Evolutionary conservation across 2,329 filamentous ascomycete species (phyloP).

Genomic region (Pseudogymnoascus sp.): DNA sequence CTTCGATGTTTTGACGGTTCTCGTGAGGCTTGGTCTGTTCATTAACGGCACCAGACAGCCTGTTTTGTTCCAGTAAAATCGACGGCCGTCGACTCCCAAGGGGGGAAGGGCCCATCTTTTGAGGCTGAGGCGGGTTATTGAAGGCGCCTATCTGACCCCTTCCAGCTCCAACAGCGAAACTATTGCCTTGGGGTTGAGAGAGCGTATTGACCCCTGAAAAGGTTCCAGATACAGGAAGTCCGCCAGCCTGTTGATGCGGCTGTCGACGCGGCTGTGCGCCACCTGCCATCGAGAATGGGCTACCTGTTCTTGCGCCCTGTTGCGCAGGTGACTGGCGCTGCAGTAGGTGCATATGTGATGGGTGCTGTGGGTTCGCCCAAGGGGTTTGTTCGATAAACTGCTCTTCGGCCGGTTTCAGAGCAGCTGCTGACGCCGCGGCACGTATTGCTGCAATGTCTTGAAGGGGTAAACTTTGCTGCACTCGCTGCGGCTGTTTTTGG

Average conservation of each 20-base stretch:
- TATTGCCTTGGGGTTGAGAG: neutral
- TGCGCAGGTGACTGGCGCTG: slow-evolving; percentile 34
- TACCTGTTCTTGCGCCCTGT: slow-evolving; percentile 30
- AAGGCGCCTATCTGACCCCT: neutral
- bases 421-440: slow-evolving; percentile 24
- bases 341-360: slow-evolving; percentile 45
- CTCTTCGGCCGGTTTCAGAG: slow-evolving; percentile 60
- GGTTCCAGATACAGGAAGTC: slow-evolving; percentile 25
- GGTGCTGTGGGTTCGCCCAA: slow-evolving; percentile 85
- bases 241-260: slow-evolving; percentile 29
- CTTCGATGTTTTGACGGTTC: neutral
- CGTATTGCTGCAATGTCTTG: slow-evolving; percentile 28
- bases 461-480: slow-evolving; percentile 20
- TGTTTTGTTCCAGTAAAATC: slow-evolving; percentile 24
- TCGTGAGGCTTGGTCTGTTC: slow-evolving; percentile 13
- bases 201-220: slow-evolving; percentile 20
- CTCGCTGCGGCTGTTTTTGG: slow-evolving; percentile 21
- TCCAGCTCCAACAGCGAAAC: neutral
- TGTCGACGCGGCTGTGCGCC: slow-evolving; percentile 29
- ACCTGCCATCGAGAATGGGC: slow-evolving; percentile 25
- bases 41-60: slow-evolving; percentile 14
- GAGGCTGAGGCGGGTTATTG: slow-evolving; percentile 15
- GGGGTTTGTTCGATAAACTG: slow-evolving; percentile 83
- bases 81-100: slow-evolving; percentile 27
- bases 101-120: slow-evolving; percentile 26